These are phyloP conservation scores for Phaeosphaeriaceae sp. DNA, from an alignment of 2,329 filamentous ascomycete genomes.

Conservation along the genomic window DNA sequence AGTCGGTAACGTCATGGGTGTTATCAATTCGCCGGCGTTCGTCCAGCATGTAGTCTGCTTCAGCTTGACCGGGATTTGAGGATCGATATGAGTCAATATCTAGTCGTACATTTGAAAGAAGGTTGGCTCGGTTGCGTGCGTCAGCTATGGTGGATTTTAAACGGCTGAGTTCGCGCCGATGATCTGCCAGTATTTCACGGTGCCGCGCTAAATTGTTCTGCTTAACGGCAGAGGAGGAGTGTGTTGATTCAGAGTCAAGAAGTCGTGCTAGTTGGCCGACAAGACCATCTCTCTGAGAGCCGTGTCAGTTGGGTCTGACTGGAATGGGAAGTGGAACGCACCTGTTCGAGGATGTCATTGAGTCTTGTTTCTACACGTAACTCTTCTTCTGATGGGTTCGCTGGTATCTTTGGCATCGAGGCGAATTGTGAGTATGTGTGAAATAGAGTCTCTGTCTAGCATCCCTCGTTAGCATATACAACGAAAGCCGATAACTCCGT, in stretches of 20 bases:
- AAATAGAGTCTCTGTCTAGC: constrained; percentile 81
- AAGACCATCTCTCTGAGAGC: constrained; percentile 74
- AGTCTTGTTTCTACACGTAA: constrained; percentile 78
- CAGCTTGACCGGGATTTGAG: constrained; percentile 78
- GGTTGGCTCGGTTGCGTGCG: constrained; percentile 84
- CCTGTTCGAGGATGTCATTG: constrained; percentile 83
- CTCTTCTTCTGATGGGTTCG: constrained; percentile 87
- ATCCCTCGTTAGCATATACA: constrained; percentile 30
- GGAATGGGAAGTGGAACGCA: constrained; percentile 47
- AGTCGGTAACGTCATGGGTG: constrained; percentile 87
- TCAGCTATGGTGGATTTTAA: constrained; percentile 76
- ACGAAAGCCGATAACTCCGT: constrained; percentile 19
- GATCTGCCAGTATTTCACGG: constrained; percentile 85
- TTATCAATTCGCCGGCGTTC: constrained; percentile 86
- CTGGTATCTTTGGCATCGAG: constrained; percentile 76
- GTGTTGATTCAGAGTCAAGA: constrained; percentile 87
- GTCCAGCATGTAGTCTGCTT: constrained; percentile 96
- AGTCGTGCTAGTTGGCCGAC: constrained; percentile 84
- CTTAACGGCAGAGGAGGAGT: constrained; percentile 91
- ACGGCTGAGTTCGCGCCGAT: constrained; percentile 80
- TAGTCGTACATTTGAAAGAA: constrained; percentile 86
- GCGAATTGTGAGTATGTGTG: constrained; percentile 92
- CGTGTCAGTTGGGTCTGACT: constrained; percentile 6
- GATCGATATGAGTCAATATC: constrained; percentile 91
- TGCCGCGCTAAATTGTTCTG: constrained; percentile 94